Base-by-base conservation (phyloP, 1,284 basidiomycete genomes). In the Moesziomyces aphidis region DNA sequence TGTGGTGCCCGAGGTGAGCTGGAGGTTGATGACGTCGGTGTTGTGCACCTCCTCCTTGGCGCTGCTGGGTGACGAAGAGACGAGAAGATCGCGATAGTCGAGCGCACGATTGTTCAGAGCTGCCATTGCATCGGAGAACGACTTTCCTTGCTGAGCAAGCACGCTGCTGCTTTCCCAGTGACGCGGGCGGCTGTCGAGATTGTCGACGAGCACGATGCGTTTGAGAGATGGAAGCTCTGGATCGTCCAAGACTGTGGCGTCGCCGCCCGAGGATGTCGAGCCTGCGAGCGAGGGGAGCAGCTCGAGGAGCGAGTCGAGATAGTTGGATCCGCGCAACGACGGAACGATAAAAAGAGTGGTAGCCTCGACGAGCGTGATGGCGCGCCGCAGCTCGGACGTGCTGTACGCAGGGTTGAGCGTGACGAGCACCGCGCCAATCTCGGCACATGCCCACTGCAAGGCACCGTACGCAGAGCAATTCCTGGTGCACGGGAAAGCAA, bases 381-480 rank as follows among this genome's bases (percentile, higher is more conserved):
- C 73, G 31, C 71, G 56, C 22, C 91, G 91, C 51, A 94, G 87
- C 81, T 94, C 93, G 45, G 88, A 86, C 3, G 90, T 82, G 28
- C 90, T 89, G 81, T 93, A 94, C 0, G 93, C 91, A 8, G 92
- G 93, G 77, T 94, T 94, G 49, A 94, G 87, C 4, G 92, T 93
- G 13, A 92, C 91, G 28, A 93, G 85, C 49, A 93, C 90, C 8
- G 91, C 92, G 22, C 93, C 93, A 50, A 93, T 88, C 58, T 89
- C 89, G 26, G 92, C 91, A 73, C 90, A 91, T 8, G 92, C 92
- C 92, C 92, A 93, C 78, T 94, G 93, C 36, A 93, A 84, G 85
- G 89, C 87, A 1, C 91, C 92, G 82, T 94, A 94, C 17, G 91
- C 88, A 75, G 92, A 93, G 68, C 43, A 66, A 55, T 77, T 78